phyloP scores from a whole-genome alignment of 164 flowering plant genomes.

The Buxus sempervirens region DNA sequence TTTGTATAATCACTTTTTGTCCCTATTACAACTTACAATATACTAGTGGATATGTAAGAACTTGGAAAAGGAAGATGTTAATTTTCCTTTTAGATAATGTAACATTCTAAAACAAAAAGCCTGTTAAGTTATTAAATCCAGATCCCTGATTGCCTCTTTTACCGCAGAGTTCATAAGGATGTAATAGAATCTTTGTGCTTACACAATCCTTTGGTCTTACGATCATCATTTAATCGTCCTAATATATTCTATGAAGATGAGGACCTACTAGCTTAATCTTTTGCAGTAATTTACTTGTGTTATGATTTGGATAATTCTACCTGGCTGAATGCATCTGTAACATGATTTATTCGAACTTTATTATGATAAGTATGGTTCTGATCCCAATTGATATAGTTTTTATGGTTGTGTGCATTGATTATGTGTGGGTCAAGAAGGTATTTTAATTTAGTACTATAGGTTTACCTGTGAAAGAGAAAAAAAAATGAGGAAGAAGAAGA shows the following conservation, averaged over 20 bases:
- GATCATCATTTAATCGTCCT: constrained; percentile 88
- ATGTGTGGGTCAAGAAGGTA: constrained; percentile 17
- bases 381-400: background rate
- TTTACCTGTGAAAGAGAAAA: too few relatives aligned
- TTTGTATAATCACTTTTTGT: too few relatives aligned
- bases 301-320: background rate
- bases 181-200: constrained; percentile 66
- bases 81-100: too few relatives aligned
- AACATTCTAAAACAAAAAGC: too few relatives aligned
- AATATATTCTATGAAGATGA: constrained; percentile 90
- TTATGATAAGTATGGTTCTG: background rate
- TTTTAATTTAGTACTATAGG: too few relatives aligned
- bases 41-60: too few relatives aligned
- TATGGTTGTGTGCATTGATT: background rate
- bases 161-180: constrained; percentile 80
- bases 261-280: constrained; percentile 5
- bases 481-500: too few relatives aligned
- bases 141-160: constrained; percentile 5
- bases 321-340: background rate
- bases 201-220: constrained; percentile 67
- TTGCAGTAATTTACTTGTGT: background rate
- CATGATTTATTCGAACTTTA: background rate
- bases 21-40: too few relatives aligned
- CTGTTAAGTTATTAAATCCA: too few relatives aligned
- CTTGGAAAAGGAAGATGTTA: too few relatives aligned